These are phyloP conservation scores for Penicillium samsonianum DNA, from an alignment of 495 filamentous ascomycete species.

Conservation along the genomic window DNA sequence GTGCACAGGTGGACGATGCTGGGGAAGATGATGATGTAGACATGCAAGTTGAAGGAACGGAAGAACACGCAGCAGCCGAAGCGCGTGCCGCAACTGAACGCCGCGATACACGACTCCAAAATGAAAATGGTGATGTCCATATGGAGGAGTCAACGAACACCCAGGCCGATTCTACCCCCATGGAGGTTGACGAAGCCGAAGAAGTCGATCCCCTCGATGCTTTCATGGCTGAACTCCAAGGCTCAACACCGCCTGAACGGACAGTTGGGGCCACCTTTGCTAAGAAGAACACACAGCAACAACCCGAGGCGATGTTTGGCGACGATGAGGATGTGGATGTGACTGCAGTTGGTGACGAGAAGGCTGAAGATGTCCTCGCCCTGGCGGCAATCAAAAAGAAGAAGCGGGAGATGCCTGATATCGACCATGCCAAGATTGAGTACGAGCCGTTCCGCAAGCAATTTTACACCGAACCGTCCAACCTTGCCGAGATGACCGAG, in stretches of 20 bases:
- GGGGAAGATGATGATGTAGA: conserved; percentile 74
- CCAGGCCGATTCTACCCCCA: conserved; percentile 25
- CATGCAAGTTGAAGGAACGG: conserved; percentile 72
- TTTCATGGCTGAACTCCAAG: conserved; percentile 85
- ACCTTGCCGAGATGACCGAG: conserved; percentile 81
- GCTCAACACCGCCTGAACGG: conserved; percentile 48
- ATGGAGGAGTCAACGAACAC: conserved; percentile 51
- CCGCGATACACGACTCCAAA: conserved; percentile 67
- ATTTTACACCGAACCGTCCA: conserved; percentile 89
- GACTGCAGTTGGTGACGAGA: conserved; percentile 66
- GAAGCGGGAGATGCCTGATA: conserved; percentile 89
- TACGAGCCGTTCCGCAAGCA: conserved; percentile 86
- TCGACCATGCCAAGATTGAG: conserved; percentile 82
- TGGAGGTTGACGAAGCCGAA: conserved; percentile 58
- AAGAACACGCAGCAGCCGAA: conserved; percentile 84
- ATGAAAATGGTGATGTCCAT: conserved; percentile 45
- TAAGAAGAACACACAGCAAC: conserved; percentile 50
- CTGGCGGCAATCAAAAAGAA: conserved; percentile 83
- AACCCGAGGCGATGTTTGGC: conserved; percentile 81
- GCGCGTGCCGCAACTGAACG: conserved; percentile 78
- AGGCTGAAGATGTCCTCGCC: conserved; percentile 81
- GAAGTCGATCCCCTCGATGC: conserved; percentile 92
- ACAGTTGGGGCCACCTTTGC: conserved; percentile 43
- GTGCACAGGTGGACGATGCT: conserved; percentile 55
- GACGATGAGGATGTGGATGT: conserved; percentile 80